Base-by-base conservation (phyloP, 257 asterid genomes). In the Fraxinus excelsior region DNA sequence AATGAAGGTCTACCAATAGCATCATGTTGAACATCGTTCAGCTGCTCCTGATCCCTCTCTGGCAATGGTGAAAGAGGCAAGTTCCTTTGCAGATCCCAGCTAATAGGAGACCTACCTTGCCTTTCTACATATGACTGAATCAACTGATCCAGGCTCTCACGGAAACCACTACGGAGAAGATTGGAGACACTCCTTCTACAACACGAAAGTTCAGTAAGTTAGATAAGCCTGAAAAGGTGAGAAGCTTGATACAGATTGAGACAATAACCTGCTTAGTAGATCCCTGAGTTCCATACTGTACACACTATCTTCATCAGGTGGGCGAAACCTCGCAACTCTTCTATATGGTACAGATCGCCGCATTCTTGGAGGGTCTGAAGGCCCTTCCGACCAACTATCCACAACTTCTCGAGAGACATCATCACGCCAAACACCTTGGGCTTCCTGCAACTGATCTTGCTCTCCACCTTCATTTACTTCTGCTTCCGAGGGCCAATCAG, bases 251-350 rank as follows among this genome's bases (percentile, higher is more conserved):
- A 35, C 40, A 35, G 40, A 35, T 8, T 58, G 26, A 83, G 78
- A 73, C 64, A 79, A 67, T 51, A 67, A 95, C 99, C 99, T 91
- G 97, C 97, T 89, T 72, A 92, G 83, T 56, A 94, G 92, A 85
- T 94, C 99, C 87, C 99, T 90, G 82, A 94, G 99, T 84, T 94
- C 99, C 92, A 94, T 90, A 81, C 97, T 91, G 85, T 94, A 92
- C 76, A 94, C 97, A 82, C 87, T 92, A 75, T 94, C 97, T 49
- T 94, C 99, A 73, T 91, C 97, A 14, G 97, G 96, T 37, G 97
- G 40, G 40, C 9, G 40, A 35, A 35, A 35, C 40, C 40, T 35
- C 10, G 40, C 40, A 35, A 35, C 40, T 35, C 40, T 35, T 35
- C 97, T 81, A 34, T 70, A 40, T 35, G 40, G 40, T 35, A 35